Base-by-base conservation (phyloP, 1,284 basidiomycete genomes). In the Puccinia coronata region DNA sequence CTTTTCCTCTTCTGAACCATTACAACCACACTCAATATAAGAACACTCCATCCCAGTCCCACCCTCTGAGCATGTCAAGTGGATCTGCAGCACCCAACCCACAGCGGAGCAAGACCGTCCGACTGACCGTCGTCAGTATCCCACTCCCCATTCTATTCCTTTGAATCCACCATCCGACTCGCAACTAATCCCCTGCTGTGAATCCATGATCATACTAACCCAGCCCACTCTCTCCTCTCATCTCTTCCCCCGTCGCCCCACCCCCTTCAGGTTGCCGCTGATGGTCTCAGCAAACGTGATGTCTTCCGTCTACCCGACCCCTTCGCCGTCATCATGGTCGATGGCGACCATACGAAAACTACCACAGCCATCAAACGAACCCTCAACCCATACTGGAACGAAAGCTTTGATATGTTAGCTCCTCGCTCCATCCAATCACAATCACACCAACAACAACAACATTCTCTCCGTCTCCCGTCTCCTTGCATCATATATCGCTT, bases 291-390 rank as follows among this genome's bases (percentile, higher is more conserved):
- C 82, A 95, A 95, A 88, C 91, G 94, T 67, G 93, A 95, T 88
- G 92, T 95, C 82, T 95, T 95, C 85, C 90, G 94, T 76, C 90
- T 96, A 12, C 95, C 95, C 0, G 94, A 96, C 86, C 95, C 95
- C 23, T 97, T 97, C 85, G 94, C 95, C 16, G 93, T 97, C 84
- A 92, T 96, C 85, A 96, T 94, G 31, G 94, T 96, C 55, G 95
- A 97, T 84, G 93, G 93, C 43, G 94, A 96, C 86, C 93, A 96
- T 87, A 96, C 94, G 0, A 92, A 94, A 84, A 95, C 95, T 0
- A 96, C 95, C 6, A 92, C 90, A 82, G 91, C 93, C 61, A 94
- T 95, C 86, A 95, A 93, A 88, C 92, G 92, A 87, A 94, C 93
- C 0, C 87, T 95, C 70, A 95, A 95, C 87, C 93, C 93, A 0